Evolutionary conservation across 768 basidiomycete genomes (phyloP).

Genomic region (Panaeolus cyanescens): DNA sequence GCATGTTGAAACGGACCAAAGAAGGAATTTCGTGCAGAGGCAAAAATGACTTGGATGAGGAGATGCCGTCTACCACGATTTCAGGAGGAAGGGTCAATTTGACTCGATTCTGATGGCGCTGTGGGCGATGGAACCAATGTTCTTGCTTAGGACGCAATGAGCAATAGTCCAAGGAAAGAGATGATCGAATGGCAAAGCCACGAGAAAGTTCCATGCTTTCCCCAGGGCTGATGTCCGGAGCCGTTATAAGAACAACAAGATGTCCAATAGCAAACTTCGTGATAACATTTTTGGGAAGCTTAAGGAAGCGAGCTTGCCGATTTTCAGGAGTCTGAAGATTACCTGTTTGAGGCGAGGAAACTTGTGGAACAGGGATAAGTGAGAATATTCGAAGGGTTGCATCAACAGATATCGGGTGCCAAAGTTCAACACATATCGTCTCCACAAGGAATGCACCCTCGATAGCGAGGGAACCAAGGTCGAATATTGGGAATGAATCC

Average conservation of each 20-base stretch:
- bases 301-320: slow-evolving; percentile 31
- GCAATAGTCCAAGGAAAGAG: slow-evolving; percentile 57
- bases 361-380: slow-evolving; percentile 25
- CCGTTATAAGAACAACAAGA: slow-evolving; percentile 69
- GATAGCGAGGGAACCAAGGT: slow-evolving; percentile 19
- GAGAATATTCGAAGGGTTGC: slow-evolving; percentile 47
- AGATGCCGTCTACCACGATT: slow-evolving; percentile 44
- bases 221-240: slow-evolving; percentile 78
- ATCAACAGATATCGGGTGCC: slow-evolving; percentile 32
- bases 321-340: slow-evolving; percentile 7
- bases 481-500: slow-evolving; percentile 33
- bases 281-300: slow-evolving; percentile 57
- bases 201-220: slow-evolving; percentile 67
- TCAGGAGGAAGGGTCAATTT: slow-evolving; percentile 58
- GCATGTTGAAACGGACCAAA: slow-evolving; percentile 44
- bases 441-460: slow-evolving; percentile 23
- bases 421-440: slow-evolving; percentile 30
- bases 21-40: slow-evolving; percentile 37
- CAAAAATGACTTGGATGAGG: slow-evolving; percentile 37
- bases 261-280: slow-evolving; percentile 59
- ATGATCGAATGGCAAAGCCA: slow-evolving; percentile 63
- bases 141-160: slow-evolving; percentile 43
- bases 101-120: slow-evolving; percentile 47
- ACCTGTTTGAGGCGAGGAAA: slow-evolving; percentile 13
- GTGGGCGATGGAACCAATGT: slow-evolving; percentile 34